Percentiles rank a stretch among this genome's conserved stretches.
Conservation (phyloP, 2,329 filamentous ascomycete species). For the Fusarium duplospermum region DNA sequence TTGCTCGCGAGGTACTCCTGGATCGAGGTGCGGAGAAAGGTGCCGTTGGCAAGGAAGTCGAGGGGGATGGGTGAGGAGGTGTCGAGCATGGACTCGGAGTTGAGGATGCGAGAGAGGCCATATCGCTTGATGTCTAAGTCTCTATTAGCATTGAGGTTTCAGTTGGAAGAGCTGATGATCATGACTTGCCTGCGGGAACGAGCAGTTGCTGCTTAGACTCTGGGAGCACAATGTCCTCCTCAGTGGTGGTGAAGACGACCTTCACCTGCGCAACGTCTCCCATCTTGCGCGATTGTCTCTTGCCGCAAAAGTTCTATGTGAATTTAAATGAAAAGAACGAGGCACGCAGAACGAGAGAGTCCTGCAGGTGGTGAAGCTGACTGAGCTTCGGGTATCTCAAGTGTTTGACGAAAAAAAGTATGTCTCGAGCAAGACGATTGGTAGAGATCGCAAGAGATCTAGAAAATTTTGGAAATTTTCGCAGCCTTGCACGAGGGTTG, state of each 20-base stretch:
- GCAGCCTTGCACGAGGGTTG: constrained; percentile 38
- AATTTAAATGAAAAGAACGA: not conserved
- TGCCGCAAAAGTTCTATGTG: not conserved
- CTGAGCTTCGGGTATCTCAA: constrained; percentile 30
- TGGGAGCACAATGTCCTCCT: constrained; percentile 70
- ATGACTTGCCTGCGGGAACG: constrained; percentile 66
- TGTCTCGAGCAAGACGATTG: constrained; percentile 13
- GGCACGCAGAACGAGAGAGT: not conserved
- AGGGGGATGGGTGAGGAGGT: constrained; percentile 78
- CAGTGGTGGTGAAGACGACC: constrained; percentile 74
- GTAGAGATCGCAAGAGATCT: constrained; percentile 32
- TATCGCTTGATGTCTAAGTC: constrained; percentile 74
- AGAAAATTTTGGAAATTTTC: constrained; percentile 43
- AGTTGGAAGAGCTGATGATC: not conserved
- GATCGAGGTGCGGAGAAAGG: constrained; percentile 88
- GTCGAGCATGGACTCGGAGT: constrained; percentile 77
- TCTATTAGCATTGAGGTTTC: not conserved
- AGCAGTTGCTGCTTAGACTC: constrained; percentile 72
- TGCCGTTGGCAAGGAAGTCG: constrained; percentile 95
- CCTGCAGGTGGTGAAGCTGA: constrained; percentile 19
- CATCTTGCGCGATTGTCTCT: constrained; percentile 45
- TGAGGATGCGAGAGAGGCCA: constrained; percentile 76
- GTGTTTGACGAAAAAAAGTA: constrained; percentile 2
- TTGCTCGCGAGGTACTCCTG: constrained; percentile 90
- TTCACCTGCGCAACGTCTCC: constrained; percentile 67